Evolutionary conservation across 805 yeast genomes (phyloP), one percentile per base, ranked within the genome.

Genomic region (Wickerhamiella kurtzmanii): DNA sequence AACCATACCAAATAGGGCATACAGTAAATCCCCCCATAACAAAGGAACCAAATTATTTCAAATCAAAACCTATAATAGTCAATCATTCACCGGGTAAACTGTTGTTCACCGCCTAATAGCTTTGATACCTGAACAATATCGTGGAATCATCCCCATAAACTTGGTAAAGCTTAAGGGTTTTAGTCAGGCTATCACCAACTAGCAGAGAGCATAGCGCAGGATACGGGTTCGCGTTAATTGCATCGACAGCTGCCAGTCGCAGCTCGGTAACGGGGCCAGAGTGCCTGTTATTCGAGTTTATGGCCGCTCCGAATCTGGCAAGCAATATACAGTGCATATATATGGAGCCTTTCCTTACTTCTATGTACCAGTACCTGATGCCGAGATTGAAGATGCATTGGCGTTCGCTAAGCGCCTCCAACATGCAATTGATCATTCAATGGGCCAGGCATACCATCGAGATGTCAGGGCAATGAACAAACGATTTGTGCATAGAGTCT

Each of bases 321-420:
- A 75, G 53, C 74, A 75, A 22, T 70, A 72, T 9, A 54, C 74
- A 13, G 73, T 82, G 1, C 96, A 92, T 60, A 66, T 92, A 8
- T 97, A 88, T 64, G 88, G 89, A 37, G 75, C 75, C 17, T 84
- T 72, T 53, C 98, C 97, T 0, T 92, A 89, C 58, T 53, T 89
- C 1, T 87, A 73, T 58, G 67, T 88, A 2, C 76, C 52, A 4
- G 50, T 53, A 15, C 59, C 54, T 1, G 44, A 38, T 6, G 47
- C 44, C 18, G 49, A 42, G n/a, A 18, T n/a, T 5, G 11, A 25
- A 6, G 38, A 45, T 22, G 46, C 41, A 5, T 17, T 22, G 8
- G 43, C n/a, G 46, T 56, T 51, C 19, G 51, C 54, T 16, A 44
- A 22, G 2, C 9, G 37, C 2, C 51, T 65, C 19, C 46, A 37